Evolutionary conservation across 768 basidiomycete genomes (phyloP).

Genomic region (Punctularia strigosozonata): DNA sequence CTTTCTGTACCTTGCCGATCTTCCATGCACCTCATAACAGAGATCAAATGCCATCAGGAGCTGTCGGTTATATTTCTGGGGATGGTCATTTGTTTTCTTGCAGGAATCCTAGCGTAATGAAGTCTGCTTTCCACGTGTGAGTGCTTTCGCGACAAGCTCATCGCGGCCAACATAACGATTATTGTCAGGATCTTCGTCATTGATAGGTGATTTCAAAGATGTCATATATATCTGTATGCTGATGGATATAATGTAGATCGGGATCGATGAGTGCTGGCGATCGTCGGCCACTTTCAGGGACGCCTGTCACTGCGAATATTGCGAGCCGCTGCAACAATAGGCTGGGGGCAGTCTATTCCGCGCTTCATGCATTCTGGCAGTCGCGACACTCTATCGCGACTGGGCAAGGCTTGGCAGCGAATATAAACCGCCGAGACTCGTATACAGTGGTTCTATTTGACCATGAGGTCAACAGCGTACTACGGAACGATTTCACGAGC

Average conservation of each 20-base stretch:
- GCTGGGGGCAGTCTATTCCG: constrained; percentile 47
- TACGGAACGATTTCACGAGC: constrained; percentile 35
- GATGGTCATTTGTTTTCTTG: constrained; percentile 48
- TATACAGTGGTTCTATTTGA: constrained; percentile 46
- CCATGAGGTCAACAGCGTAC: constrained; percentile 6
- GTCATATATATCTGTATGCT: neutral
- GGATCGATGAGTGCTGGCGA: constrained; percentile 35
- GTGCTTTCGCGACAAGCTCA: constrained; percentile 12
- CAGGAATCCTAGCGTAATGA: constrained; percentile 37
- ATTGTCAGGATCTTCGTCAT: constrained; percentile 38
- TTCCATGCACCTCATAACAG: constrained; percentile 32
- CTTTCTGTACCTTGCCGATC: constrained; percentile 40
- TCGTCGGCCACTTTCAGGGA: constrained; percentile 29
- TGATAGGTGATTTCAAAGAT: constrained; percentile 25
- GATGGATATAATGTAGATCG: constrained; percentile 24
- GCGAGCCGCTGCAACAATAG: constrained; percentile 28
- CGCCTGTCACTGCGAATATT: constrained; percentile 30
- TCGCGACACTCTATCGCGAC: constrained; percentile 31
- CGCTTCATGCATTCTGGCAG: constrained; percentile 43
- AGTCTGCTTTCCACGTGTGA: constrained; percentile 50
- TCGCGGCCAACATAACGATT: neutral
- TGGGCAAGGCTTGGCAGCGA: constrained; percentile 10
- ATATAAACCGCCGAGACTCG: constrained; percentile 30
- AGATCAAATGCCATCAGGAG: constrained; percentile 13
- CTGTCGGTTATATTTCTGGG: constrained; percentile 36